These are phyloP conservation scores for Lyophyllum semitale DNA, from an alignment of 768 basidiomycete species.

Conservation along the genomic window DNA sequence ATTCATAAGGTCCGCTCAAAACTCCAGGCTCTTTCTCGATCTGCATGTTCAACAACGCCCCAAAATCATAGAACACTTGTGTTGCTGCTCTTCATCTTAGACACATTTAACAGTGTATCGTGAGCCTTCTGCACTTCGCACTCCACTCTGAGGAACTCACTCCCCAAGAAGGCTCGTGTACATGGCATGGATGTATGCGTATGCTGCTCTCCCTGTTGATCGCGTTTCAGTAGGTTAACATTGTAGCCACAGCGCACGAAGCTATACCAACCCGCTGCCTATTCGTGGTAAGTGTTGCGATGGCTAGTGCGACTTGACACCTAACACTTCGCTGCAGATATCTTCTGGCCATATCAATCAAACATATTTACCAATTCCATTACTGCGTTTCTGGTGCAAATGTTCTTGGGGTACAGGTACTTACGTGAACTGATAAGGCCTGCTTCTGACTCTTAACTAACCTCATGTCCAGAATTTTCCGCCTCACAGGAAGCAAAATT, in stretches of 20 bases:
- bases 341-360: constrained; percentile 14
- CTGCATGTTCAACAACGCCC: background rate
- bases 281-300: constrained; percentile 4
- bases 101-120: constrained; percentile 14
- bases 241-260: constrained; percentile 16
- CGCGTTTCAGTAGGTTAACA: background rate
- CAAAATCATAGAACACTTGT: constrained; percentile 4
- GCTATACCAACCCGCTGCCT: constrained; percentile 16
- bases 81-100: constrained; percentile 3
- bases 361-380: constrained; percentile 13
- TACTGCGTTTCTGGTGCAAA: constrained; percentile 20
- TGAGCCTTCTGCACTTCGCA: background rate
- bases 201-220: background rate
- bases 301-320: background rate
- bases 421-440: background rate
- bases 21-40: background rate
- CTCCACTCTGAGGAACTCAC: background rate
- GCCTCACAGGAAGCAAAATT: constrained; percentile 4
- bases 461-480: constrained; percentile 10
- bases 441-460: background rate
- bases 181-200: constrained; percentile 16
- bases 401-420: constrained; percentile 19
- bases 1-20: constrained; percentile 14
- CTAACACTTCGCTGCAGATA: background rate
- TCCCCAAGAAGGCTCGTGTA: constrained; percentile 8